These are phyloP conservation scores for Emmonsia crescens DNA, from an alignment of 2,329 filamentous ascomycete genomes.

Conservation along the genomic window DNA sequence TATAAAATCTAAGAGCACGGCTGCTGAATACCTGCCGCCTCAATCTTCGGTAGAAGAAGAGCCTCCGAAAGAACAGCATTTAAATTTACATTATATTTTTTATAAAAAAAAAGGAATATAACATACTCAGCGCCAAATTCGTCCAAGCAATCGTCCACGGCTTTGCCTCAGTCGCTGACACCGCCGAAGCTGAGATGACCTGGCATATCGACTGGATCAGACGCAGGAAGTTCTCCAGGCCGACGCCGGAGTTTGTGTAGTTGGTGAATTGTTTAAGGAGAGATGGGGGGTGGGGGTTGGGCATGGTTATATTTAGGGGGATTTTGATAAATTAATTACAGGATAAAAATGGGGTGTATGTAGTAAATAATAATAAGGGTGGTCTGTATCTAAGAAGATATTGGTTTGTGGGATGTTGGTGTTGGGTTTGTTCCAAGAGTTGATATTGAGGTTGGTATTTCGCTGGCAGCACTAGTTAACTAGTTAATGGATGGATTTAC, in stretches of 20 bases:
- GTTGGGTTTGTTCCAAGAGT: not conserved
- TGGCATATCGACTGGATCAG: conserved; percentile 29
- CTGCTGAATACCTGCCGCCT: not conserved
- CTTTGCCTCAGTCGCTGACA: conserved; percentile 20
- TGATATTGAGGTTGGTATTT: not conserved
- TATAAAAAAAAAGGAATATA: not conserved
- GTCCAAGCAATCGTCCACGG: conserved; percentile 28
- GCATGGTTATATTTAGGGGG: not conserved
- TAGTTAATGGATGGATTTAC: not conserved
- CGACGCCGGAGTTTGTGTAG: conserved; percentile 23
- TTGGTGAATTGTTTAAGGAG: conserved; percentile 19
- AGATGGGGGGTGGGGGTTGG: not conserved
- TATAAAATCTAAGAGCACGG: not conserved
- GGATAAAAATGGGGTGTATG: too few species aligned
- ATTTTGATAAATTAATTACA: too few species aligned
- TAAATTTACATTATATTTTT: not conserved
- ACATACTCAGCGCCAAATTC: conserved; percentile 36
- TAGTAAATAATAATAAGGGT: too few species aligned
- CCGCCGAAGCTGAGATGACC: conserved; percentile 20
- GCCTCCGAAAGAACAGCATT: not conserved
- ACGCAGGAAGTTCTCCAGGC: conserved; percentile 31
- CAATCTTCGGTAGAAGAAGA: not conserved
- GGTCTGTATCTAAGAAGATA: not conserved
- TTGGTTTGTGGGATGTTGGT: not conserved
- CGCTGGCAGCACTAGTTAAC: not conserved